A percentile compares a stretch with the other conserved stretches of the same genome.
Conservation (phyloP, 257 asterid genomes). For the Capsicum baccatum region DNA sequence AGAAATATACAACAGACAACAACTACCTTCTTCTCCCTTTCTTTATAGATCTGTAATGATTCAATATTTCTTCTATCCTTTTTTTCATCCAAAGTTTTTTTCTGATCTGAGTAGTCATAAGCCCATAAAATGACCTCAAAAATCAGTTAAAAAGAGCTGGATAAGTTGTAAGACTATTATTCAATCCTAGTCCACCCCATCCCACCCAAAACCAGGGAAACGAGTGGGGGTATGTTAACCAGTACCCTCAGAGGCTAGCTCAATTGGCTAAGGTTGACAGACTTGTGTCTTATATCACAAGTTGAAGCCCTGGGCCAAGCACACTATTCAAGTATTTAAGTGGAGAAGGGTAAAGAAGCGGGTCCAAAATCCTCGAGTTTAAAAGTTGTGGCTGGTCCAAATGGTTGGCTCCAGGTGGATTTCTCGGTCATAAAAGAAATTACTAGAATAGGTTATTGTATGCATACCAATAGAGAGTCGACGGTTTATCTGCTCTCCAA, state of each 20-base stretch:
- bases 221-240: neutral
- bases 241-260: neutral
- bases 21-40: constrained; percentile 21
- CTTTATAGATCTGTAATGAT: neutral
- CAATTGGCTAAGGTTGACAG: neutral
- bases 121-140: constrained; percentile 4
- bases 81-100: neutral
- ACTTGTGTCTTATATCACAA: neutral
- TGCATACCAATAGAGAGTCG: constrained; percentile 86
- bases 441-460: constrained; percentile 28
- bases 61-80: constrained; percentile 3
- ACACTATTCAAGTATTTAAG: neutral
- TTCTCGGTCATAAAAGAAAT: neutral
- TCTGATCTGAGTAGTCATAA: constrained; percentile 1
- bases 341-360: neutral
- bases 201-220: constrained; percentile 16
- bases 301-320: neutral
- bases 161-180: neutral
- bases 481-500: constrained; percentile 95
- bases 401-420: neutral
- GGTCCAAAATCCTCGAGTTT: neutral
- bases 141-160: constrained; percentile 2
- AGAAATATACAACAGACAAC: neutral
- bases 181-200: neutral
- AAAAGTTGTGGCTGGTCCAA: neutral